A percentile compares a stretch with the other conserved stretches of the same genome.
Conservation (phyloP, 306 rosid genomes). For the Vicia faba region DNA sequence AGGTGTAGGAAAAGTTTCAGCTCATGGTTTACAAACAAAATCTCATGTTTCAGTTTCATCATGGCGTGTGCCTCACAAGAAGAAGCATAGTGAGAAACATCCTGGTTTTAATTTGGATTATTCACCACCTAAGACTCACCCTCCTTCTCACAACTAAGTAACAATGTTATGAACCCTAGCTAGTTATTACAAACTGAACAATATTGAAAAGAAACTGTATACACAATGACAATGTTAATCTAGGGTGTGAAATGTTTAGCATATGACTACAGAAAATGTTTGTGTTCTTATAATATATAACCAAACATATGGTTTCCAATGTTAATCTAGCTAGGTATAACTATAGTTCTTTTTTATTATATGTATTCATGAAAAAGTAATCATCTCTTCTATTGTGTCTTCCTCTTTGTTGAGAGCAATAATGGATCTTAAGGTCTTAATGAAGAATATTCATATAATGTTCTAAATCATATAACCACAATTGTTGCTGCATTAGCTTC, state of each 20-base stretch:
- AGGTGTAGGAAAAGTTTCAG: slow-evolving; percentile 24
- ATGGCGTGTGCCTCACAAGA: slow-evolving; percentile 60
- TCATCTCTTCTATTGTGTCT: background rate
- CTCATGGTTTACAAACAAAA: slow-evolving; percentile 11
- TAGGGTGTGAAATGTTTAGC: slow-evolving; percentile 6
- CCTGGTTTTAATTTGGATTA: slow-evolving; percentile 68
- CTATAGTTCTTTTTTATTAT: background rate
- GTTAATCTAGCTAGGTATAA: background rate
- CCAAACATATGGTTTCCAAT: background rate
- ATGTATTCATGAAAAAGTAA: background rate
- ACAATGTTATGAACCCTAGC: background rate
- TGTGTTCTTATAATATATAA: background rate
- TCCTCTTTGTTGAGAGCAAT: background rate
- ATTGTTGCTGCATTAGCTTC: no score
- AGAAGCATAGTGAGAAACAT: slow-evolving; percentile 56
- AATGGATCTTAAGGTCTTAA: no score
- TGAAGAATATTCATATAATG: no score
- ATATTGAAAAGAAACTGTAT: background rate
- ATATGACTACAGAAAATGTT: background rate
- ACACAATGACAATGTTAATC: background rate
- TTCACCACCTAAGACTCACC: slow-evolving; percentile 78
- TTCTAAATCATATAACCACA: no score
- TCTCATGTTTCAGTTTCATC: slow-evolving; percentile 44
- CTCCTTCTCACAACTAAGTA: slow-evolving; percentile 77
- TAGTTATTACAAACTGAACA: background rate